Base-by-base conservation (phyloP, 805 yeast genomes). In the Lachancea sp. region DNA sequence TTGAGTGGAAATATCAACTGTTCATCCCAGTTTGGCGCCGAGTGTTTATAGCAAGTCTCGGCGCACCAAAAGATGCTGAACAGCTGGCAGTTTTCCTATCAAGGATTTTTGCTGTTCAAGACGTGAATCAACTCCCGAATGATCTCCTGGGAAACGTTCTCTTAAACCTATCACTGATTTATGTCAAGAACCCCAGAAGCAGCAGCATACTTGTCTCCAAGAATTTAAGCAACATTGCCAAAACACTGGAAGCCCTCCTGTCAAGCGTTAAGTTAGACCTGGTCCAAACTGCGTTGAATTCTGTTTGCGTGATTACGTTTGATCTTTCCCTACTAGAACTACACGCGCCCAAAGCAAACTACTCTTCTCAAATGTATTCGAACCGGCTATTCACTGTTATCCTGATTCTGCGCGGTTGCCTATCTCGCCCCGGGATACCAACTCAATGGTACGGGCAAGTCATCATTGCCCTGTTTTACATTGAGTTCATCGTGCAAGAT, bases 11-110 rank as follows among this genome's bases (percentile, higher is more conserved):
- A 38, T 8, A 29, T 6, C 22, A 39, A 3, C 33, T 38, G 18
- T 53, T 52, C 35, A 21, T 58, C n/a, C 61, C 63, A 3, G 30
- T 53, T 2, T 54, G 56, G 56, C 36, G 25, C 5, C 30, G 37
- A 21, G 12, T 36, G 5, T 19, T 40, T 19, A 23, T 8, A 13
- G 8, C 13, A 15, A 31, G 26, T 17, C 19, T 11, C 11, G 19
- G 11, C 15, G 12, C 29, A 5, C 18, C 38, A 11, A 18, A 7
- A 16, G 13, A 22, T 7, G 18, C 34, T 5, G 31, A 40, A 16
- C 38, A 39, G 16, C 21, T 44, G 26, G 36, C 40, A 20, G 25
- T 40, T 9, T 29, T 44, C 13, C 26, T 54, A 26, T 29, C 51
- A 11, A 43, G 50, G n/a, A 13, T 40, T 15, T 42, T 24, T 32